These are phyloP conservation scores for Xeromyces bisporus DNA, from an alignment of 495 filamentous ascomycete genomes.

Conservation along the genomic window DNA sequence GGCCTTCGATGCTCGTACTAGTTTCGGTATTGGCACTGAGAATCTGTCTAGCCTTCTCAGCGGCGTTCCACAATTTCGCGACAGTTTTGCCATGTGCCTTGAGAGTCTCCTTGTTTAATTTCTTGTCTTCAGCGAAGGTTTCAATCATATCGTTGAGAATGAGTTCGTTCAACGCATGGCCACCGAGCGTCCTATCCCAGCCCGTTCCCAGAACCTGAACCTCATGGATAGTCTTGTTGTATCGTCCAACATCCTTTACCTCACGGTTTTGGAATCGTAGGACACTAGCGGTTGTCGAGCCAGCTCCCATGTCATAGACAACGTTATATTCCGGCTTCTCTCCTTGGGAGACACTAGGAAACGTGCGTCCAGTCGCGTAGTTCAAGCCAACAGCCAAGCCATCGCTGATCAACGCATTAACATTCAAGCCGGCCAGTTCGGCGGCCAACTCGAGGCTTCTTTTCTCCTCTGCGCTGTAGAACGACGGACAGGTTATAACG, in stretches of 20 bases:
- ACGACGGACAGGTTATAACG: constrained; percentile 84
- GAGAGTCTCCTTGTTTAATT: constrained; percentile 56
- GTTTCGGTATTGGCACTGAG: constrained; percentile 87
- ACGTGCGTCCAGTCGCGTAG: constrained; percentile 81
- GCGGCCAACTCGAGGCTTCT: constrained; percentile 64
- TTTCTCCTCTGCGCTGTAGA: constrained; percentile 80
- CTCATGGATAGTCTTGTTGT: constrained; percentile 94
- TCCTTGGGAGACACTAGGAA: constrained; percentile 68
- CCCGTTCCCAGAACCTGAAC: constrained; percentile 69
- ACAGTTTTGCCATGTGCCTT: constrained; percentile 66
- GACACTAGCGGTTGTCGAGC: constrained; percentile 89
- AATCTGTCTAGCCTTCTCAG: constrained; percentile 73
- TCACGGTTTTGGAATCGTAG: constrained; percentile 74
- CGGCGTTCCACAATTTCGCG: constrained; percentile 80
- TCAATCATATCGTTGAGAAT: constrained; percentile 76
- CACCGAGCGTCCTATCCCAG: constrained; percentile 82
- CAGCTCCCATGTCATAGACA: constrained; percentile 95
- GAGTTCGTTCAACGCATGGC: constrained; percentile 73
- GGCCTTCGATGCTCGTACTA: constrained; percentile 60
- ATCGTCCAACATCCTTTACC: constrained; percentile 83
- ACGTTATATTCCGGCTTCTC: constrained; percentile 83
- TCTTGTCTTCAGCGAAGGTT: constrained; percentile 54
- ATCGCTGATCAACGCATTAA: constrained; percentile 73
- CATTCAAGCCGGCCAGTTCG: constrained; percentile 69
- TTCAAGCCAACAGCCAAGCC: constrained; percentile 86